These are phyloP conservation scores for Neophaeococcomyces aloes DNA, from an alignment of 2,329 filamentous ascomycete genomes.

Conservation along the genomic window DNA sequence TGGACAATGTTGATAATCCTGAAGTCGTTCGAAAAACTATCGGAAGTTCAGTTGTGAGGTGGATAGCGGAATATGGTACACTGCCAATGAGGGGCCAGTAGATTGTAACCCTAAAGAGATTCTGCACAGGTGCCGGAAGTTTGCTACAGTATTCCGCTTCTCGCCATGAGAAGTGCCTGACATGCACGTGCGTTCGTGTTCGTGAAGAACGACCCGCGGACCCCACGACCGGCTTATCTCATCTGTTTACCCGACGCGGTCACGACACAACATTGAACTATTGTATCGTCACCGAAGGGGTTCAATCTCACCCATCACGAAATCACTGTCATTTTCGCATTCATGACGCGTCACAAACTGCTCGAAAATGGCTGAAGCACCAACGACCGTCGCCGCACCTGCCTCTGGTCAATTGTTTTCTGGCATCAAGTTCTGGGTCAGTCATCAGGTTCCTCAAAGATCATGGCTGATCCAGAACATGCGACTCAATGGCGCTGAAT, in stretches of 20 bases:
- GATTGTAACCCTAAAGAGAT: no score
- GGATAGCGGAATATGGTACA: background rate
- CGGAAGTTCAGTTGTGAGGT: slow-evolving; percentile 1
- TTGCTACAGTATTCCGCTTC: no score
- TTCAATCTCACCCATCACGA: no score
- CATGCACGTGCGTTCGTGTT: slow-evolving; percentile 9
- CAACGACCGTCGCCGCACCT: background rate
- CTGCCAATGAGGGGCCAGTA: background rate
- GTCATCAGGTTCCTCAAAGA: slow-evolving; percentile 44
- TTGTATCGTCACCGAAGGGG: no score
- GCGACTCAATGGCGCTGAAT: slow-evolving; percentile 43
- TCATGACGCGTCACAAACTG: background rate
- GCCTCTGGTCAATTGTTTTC: slow-evolving; percentile 35
- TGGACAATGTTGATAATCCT: background rate
- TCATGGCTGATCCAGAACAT: slow-evolving; percentile 27
- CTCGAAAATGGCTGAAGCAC: background rate
- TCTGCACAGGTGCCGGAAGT: no score
- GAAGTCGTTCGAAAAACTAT: background rate
- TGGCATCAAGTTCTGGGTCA: slow-evolving; percentile 49
- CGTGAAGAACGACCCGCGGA: background rate
- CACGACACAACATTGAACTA: no score
- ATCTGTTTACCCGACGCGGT: background rate
- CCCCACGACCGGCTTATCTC: no score
- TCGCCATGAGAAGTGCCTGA: no score
- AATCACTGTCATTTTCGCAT: no score